A percentile compares a stretch with the other conserved stretches of the same genome.
These are phyloP conservation scores for Microstegium vimineum DNA, from an alignment of 176 grass and related monocot species.

Conservation along the genomic window DNA sequence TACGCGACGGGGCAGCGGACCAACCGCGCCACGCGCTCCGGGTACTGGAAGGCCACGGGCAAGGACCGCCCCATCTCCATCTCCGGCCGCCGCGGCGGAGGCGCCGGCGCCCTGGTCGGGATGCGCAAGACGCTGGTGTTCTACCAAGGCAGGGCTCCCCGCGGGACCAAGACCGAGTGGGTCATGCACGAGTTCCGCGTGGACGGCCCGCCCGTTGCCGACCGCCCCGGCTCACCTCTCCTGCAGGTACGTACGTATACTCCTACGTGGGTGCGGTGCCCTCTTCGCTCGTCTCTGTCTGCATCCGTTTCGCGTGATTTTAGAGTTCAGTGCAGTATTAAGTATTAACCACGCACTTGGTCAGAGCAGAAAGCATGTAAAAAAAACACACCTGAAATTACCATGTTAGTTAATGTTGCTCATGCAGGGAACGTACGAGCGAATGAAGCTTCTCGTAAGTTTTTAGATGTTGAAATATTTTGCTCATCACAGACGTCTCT, in stretches of 20 bases:
- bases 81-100: neutral
- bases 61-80: conserved; percentile 66
- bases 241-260: neutral
- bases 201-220: conserved; percentile 21
- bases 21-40: conserved; percentile 70
- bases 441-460: neutral
- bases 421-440: neutral
- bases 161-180: conserved; percentile 68
- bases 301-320: neutral
- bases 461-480: neutral
- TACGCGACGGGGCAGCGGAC: conserved; percentile 74
- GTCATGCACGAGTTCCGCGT: conserved; percentile 88
- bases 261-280: too few relatives aligned
- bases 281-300: neutral
- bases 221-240: conserved; percentile 4
- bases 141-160: conserved; percentile 68
- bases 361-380: neutral
- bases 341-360: neutral
- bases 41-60: conserved; percentile 98
- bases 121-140: conserved; percentile 89
- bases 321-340: neutral
- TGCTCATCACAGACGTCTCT: neutral
- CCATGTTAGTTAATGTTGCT: neutral
- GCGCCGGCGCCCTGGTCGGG: conserved; percentile 29
- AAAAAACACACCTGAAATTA: neutral